Evolutionary conservation across 2,329 filamentous ascomycete genomes (phyloP), one percentile per base, ranked within the genome.

Genomic region (Ceratocystis destructans): DNA sequence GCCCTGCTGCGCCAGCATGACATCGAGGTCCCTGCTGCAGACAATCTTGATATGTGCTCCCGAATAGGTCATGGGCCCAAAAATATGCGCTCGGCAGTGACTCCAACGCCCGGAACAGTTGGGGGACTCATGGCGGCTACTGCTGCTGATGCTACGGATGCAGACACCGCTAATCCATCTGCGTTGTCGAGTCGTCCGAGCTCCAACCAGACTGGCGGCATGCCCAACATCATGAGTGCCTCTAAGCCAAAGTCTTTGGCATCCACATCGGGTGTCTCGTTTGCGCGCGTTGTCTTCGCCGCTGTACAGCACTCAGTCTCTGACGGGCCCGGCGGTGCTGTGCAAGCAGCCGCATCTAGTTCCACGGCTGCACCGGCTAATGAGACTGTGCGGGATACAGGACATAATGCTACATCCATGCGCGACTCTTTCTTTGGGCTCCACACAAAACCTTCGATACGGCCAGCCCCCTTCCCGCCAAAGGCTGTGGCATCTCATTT

Each of bases 351-450:
- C 33, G 37, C 45, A 12, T 44, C 61, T n/a, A 22, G 31, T n/a
- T 37, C 71, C 71, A 28, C 70, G 71, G 28, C 67, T 6, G 7
- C 41, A 10, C 17, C 41, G n/a, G 25, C n/a, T 8, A 33, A 22
- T 22, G 45, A 12, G 12, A 20, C 10, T 17, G 20, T 15, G 28
- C 62, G 62, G 45, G 45, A 63, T 33, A 15, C 77, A 28, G 79
- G 81, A 45, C 80, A 45, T 7, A 46, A 57, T 53, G 48, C 46
- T 31, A 90, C 90, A 20, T 90, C 89, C 12, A 94, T 96, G 87
- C 84, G 92, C 68, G 93, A 97, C 75, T 96, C 91, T 0, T 96
- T 96, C 79, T 97, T 97, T 73, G 93, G 93, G n/a, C 79, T 97
- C 57, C 91, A 96, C 71, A 95, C 90, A 1, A 92, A 88, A 71